phyloP scores from a whole-genome alignment of 352 stramenopile genomes.

The Phytophthora pistaciae region DNA sequence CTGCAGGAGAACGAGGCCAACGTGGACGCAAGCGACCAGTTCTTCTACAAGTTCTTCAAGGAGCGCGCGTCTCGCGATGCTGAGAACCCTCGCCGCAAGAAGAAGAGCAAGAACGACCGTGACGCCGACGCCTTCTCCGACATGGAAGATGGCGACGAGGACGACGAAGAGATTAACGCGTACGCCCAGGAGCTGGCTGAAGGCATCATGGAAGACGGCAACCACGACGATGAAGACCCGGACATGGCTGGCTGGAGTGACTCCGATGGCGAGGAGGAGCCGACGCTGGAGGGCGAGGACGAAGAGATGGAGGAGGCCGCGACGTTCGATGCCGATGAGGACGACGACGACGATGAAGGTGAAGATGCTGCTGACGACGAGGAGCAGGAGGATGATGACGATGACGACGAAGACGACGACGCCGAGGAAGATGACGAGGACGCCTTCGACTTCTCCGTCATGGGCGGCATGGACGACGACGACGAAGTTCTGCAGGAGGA shows the following conservation, averaged over 20 bases:
- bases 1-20: constrained; percentile 65
- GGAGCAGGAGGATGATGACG: constrained; percentile 37
- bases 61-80: constrained; percentile 73
- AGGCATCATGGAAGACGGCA: constrained; percentile 87
- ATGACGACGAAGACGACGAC: constrained; percentile 46
- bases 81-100: constrained; percentile 36
- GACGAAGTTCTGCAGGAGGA: constrained; percentile 57
- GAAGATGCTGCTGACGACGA: constrained; percentile 52
- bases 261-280: constrained; percentile 54
- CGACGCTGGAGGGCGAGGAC: constrained; percentile 60
- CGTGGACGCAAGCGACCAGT: constrained; percentile 86
- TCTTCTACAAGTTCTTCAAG: constrained; percentile 96
- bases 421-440: constrained; percentile 47
- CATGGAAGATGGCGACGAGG: constrained; percentile 59
- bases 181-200: constrained; percentile 92
- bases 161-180: constrained; percentile 87
- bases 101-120: constrained; percentile 41
- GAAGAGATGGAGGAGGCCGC: constrained; percentile 52
- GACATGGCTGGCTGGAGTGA: constrained; percentile 80
- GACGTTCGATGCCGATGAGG: constrained; percentile 40
- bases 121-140: constrained; percentile 70
- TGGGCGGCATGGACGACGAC: constrained; percentile 54
- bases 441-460: constrained; percentile 56
- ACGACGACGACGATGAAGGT: constrained; percentile 50
- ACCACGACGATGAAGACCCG: constrained; percentile 80